These are phyloP conservation scores for Albizia julibrissin DNA, from an alignment of 306 rosid genomes.

Conservation along the genomic window DNA sequence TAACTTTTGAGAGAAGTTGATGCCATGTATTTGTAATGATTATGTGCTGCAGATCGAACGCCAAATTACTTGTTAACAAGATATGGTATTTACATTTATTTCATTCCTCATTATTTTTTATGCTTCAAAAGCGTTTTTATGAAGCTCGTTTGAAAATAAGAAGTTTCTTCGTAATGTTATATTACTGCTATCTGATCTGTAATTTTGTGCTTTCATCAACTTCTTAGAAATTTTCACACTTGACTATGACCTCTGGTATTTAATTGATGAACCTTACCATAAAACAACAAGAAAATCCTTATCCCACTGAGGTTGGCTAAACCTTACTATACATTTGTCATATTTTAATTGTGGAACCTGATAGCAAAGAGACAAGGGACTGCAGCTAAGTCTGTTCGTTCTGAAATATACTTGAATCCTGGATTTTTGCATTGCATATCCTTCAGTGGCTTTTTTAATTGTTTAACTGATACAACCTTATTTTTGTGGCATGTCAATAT, in stretches of 20 bases:
- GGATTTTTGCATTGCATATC: not conserved
- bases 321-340: not conserved
- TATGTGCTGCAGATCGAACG: too few relatives aligned
- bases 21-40: not conserved
- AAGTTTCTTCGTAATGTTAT: too few relatives aligned
- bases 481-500: not conserved
- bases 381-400: not conserved
- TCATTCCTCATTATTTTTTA: too few relatives aligned
- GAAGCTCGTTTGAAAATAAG: too few relatives aligned
- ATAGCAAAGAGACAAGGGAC: not conserved
- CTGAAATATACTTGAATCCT: not conserved
- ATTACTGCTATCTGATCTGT: too few relatives aligned
- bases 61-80: too few relatives aligned
- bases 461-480: not conserved
- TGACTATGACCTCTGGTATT: too few relatives aligned
- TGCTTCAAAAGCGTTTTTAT: too few relatives aligned
- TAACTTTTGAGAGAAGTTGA: not conserved
- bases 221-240: too few relatives aligned
- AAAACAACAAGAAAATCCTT: not conserved
- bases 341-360: not conserved
- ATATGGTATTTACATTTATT: too few relatives aligned
- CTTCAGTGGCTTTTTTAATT: constrained; percentile 2
- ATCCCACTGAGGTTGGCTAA: not conserved
- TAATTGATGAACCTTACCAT: not conserved
- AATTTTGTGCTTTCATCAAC: too few relatives aligned